A percentile compares a stretch with the other conserved stretches of the same genome.
These are phyloP conservation scores for Agaricales sp. DNA, from an alignment of 1,284 basidiomycete genomes.

Conservation along the genomic window DNA sequence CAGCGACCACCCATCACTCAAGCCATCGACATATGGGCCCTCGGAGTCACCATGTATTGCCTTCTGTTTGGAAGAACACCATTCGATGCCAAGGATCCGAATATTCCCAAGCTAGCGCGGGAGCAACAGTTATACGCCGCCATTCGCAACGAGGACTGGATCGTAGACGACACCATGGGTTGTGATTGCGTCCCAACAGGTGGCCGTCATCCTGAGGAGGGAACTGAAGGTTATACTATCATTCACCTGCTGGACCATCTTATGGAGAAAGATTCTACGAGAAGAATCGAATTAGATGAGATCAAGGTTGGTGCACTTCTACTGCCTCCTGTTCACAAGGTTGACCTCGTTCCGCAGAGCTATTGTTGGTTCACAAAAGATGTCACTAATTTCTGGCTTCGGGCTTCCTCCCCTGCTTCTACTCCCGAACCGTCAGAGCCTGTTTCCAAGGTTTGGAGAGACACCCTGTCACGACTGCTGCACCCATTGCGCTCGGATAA, in stretches of 20 bases:
- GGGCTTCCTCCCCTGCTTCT: background rate
- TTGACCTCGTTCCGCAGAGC: background rate
- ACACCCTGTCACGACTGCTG: no score
- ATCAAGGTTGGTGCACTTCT: conserved; percentile 53
- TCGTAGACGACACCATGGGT: conserved; percentile 58
- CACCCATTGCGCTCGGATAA: no score
- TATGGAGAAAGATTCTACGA: conserved; percentile 70
- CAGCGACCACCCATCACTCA: conserved; percentile 56
- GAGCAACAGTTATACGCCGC: conserved; percentile 62
- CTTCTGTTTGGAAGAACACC: conserved; percentile 76
- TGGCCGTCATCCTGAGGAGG: conserved; percentile 30
- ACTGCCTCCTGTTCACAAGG: background rate
- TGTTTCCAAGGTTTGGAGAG: no score
- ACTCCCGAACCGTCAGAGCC: background rate
- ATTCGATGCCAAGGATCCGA: conserved; percentile 38
- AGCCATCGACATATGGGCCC: conserved; percentile 87
- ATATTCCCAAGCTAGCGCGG: conserved; percentile 12
- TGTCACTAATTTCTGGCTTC: background rate
- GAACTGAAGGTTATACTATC: conserved; percentile 41
- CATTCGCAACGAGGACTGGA: conserved; percentile 67
- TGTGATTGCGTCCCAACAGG: conserved; percentile 48
- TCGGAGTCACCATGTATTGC: conserved; percentile 84
- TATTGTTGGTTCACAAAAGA: background rate
- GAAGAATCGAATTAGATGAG: conserved; percentile 63
- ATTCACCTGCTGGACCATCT: conserved; percentile 59